These are phyloP conservation scores for Paramyrothecium sp. DNA, from an alignment of 2,329 filamentous ascomycete species.

Conservation along the genomic window DNA sequence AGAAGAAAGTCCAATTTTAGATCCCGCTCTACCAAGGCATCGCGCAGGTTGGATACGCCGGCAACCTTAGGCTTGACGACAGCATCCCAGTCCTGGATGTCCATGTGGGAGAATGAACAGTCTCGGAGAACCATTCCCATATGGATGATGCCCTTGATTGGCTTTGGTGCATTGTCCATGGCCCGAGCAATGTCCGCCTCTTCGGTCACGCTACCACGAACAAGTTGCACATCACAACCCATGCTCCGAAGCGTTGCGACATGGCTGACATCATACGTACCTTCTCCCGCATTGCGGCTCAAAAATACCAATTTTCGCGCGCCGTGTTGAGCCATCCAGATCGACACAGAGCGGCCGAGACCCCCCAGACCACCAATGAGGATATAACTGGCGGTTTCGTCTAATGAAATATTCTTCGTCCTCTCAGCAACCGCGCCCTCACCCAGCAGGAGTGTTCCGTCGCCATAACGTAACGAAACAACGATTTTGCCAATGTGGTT, in stretches of 20 bases:
- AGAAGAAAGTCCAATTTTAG: constrained; percentile 30
- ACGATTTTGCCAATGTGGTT: constrained; percentile 30
- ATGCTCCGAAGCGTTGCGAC: constrained; percentile 19
- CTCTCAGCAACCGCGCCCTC: not conserved
- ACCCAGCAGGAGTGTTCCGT: not conserved
- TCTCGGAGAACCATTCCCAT: constrained; percentile 33
- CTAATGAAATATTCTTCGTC: not conserved
- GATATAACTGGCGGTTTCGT: constrained; percentile 17
- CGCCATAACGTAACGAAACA: constrained; percentile 17
- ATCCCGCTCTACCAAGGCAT: constrained; percentile 4
- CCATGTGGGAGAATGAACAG: constrained; percentile 23
- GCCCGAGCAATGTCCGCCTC: constrained; percentile 23
- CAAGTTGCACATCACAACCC: constrained; percentile 21
- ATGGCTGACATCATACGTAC: constrained; percentile 9
- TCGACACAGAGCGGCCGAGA: constrained; percentile 12
- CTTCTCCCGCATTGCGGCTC: constrained; percentile 18
- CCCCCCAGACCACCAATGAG: constrained; percentile 17
- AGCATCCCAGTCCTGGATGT: constrained; percentile 24
- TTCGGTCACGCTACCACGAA: constrained; percentile 30
- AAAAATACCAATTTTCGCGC: constrained; percentile 22
- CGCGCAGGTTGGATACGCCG: constrained; percentile 34
- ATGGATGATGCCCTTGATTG: constrained; percentile 39
- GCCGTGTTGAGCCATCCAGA: constrained; percentile 22
- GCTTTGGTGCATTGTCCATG: constrained; percentile 14
- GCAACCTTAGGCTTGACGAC: constrained; percentile 25